Conservation (phyloP, 352 stramenopile species). For the Globisporangium echinulatum region DNA sequence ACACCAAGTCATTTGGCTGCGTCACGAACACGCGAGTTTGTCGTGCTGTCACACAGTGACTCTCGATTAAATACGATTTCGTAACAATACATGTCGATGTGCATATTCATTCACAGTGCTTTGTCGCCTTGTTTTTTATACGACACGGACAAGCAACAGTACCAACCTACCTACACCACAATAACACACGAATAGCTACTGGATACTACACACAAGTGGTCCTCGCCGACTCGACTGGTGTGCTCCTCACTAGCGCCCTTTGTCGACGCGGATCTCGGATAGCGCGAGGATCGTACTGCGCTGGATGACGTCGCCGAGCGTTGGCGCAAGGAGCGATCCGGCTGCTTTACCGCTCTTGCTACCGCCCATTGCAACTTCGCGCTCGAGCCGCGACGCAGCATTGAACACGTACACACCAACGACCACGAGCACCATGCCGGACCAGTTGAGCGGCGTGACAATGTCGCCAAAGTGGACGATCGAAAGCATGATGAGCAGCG, state of each 20-base stretch:
- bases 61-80: too few relatives aligned
- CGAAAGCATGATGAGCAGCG: constrained; percentile 86
- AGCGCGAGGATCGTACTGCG: constrained; percentile 47
- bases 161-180: too few relatives aligned
- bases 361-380: constrained; percentile 11
- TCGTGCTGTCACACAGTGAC: background rate
- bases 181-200: too few relatives aligned
- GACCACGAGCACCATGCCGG: constrained; percentile 84
- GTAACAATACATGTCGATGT: too few relatives aligned
- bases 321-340: constrained; percentile 25
- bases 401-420: constrained; percentile 88
- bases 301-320: constrained; percentile 18
- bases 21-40: background rate
- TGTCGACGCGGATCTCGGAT: constrained; percentile 58
- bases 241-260: background rate
- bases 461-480: constrained; percentile 88
- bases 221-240: too few relatives aligned
- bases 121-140: background rate
- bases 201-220: background rate
- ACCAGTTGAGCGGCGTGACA: constrained; percentile 77
- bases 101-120: too few relatives aligned
- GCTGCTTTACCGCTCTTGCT: constrained; percentile 12
- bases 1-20: background rate
- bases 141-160: too few relatives aligned
- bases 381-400: constrained; percentile 52